A percentile compares a stretch with the other conserved stretches of the same genome.
Evolutionary conservation across 768 basidiomycete genomes (phyloP).

Genomic region (Pleurotus pulmonarius): DNA sequence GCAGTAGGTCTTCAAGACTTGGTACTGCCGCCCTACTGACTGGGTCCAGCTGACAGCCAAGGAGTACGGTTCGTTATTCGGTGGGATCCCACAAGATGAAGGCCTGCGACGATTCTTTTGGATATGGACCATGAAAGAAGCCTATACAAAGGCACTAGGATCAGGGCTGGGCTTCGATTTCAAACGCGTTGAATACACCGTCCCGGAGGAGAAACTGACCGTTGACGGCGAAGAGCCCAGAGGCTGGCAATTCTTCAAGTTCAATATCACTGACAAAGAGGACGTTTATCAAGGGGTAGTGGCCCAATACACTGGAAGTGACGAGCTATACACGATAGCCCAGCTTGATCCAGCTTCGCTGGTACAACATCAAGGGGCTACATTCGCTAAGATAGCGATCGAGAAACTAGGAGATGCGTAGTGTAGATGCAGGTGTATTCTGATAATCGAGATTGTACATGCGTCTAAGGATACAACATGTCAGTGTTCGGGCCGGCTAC

Average conservation of each 20-base stretch:
- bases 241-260: constrained; percentile 71
- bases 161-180: constrained; percentile 83
- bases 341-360: constrained; percentile 36
- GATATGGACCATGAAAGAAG: constrained; percentile 91
- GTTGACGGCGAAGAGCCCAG: constrained; percentile 54
- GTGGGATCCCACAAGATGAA: constrained; percentile 41
- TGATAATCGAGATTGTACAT: too few relatives aligned
- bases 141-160: constrained; percentile 87
- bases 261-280: constrained; percentile 43
- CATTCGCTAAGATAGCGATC: constrained; percentile 46
- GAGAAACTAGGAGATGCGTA: constrained; percentile 26
- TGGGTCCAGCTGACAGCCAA: constrained; percentile 36
- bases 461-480: too few relatives aligned
- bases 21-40: constrained; percentile 6
- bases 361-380: constrained; percentile 39
- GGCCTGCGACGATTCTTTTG: constrained; percentile 67
- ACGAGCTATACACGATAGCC: constrained; percentile 25
- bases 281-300: constrained; percentile 65
- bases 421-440: neutral
- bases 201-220: constrained; percentile 42
- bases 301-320: constrained; percentile 55
- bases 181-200: constrained; percentile 68
- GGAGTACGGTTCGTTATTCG: constrained; percentile 35
- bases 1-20: constrained; percentile 42
- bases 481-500: neutral